Evolutionary conservation across 352 stramenopile genomes (phyloP), one percentile per base, ranked within the genome.

Genomic region (Phytopythium helicoides): DNA sequence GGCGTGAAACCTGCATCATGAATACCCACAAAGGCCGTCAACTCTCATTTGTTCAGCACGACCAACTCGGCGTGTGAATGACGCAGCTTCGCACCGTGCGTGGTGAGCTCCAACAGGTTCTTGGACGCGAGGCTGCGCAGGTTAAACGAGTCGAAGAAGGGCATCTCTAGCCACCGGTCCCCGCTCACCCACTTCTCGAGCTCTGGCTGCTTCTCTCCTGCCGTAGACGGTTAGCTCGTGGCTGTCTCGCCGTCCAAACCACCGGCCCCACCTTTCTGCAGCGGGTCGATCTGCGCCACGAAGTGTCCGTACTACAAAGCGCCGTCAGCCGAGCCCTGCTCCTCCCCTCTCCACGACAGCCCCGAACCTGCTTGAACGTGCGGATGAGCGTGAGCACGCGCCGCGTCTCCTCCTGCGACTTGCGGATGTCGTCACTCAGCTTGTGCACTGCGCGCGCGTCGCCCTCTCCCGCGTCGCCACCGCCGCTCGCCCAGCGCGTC

Each of bases 121-220:
- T 87, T 89, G 60, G 80, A 86, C 45, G 81, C 84, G 34, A 94
- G 68, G 39, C 69, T 87, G 41, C 81, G 76, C 44, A 94, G 63
- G 65, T 94, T 94, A 42, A 94, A 92, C 56, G 91, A 86, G 58
- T 94, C 81, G 39, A 94, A 94, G 69, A 92, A 94, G 28, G 81
- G 81, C 62, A 78, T 76, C 53, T 94, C 84, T 19, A 94, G 69
- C 78, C 78, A 94, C 11, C 81, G 81, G 45, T 92, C 81, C 26
- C 84, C 84, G 45, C 79, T 92, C 46, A 89, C 81, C 82, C 84
- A 92, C 56, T 87, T 88, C 58, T 94, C 80, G 34, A 94, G 57
- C 59, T 92, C 81, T 11, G 85, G 85, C 8, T 87, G 62, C 64
- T 92, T 94, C 47, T 94, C 80, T 39, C 78, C 77, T 87, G 54